Evolutionary conservation across 139 green algal species (phyloP), one percentile per base, ranked within the genome.

Genomic region (Chlamydomonas eustigma): DNA sequence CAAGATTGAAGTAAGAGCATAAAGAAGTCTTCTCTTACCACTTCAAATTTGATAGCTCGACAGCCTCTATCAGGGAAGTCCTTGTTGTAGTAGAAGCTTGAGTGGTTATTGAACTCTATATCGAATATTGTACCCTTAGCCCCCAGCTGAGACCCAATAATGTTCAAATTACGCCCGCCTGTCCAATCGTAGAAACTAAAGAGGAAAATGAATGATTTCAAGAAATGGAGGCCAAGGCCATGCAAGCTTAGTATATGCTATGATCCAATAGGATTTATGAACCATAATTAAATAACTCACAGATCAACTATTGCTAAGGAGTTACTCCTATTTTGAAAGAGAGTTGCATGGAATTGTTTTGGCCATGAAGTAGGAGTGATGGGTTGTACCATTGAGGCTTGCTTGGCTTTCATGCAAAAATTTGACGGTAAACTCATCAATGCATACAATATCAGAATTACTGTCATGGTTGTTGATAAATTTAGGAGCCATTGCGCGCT

Each of bases 311-410:
- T 28, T 2, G 39, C 50, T 4, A 76, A 32, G 2, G 39, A 2
- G 50, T 67, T 67, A n/a, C 12, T 67, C 1, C 71, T 33, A 50
- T 76, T 76, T 28, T 76, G 25, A 30, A 76, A 64, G n/a, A 76
- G 39, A 18, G 58, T 24, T 22, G 71, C 71, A 68, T 64, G 50
- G 50, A 76, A 76, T 32, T 76, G 71, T 30, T 35, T 1, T 32
- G 71, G 71, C 71, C 71, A 76, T 12, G 44, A 22, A 8, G 30
- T 50, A 2, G 71, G 71, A 39, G 64, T 3, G 37, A 2, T 71
- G 64, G 6, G 3, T 31, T n/a, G n/a, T n/a, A n/a, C n/a, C n/a
- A n/a, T n/a, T n/a, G n/a, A n/a, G n/a, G n/a, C n/a, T n/a, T n/a
- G n/a, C n/a, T n/a, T n/a, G n/a, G n/a, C n/a, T n/a, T n/a, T n/a